Evolutionary conservation across 441 rosid species (phyloP), one percentile per base, ranked within the genome.

Genomic region (Croton laevigatus): DNA sequence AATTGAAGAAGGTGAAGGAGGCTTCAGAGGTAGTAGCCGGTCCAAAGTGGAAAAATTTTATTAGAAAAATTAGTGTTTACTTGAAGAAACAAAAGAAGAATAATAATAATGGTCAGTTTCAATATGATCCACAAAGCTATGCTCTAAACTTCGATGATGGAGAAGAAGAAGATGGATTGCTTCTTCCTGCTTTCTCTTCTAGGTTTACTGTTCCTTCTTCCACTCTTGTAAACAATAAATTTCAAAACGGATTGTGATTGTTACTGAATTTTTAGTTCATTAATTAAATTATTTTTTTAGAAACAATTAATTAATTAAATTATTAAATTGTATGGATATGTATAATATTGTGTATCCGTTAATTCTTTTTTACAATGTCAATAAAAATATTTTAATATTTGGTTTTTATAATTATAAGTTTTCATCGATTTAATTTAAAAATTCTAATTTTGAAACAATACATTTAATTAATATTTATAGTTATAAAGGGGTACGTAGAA

Each of bases 61-160:
- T 84, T 0, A 80, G 89, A 59, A 86, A 76, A 80, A 65, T 80
- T 3, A 74, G 86, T 37, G 79, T 76, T 7, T 75, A 66, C 22
- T 71, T 64, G 70, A 79, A 68, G 57, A 73, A 69, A 17, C 58
- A 52, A 8, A 82, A 55, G 84, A 74, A 59, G 45, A 68, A 49
- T 61, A 69, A 51, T 45, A 72, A 45, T 36, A 53, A 54, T 8
- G 10, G 12, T 19, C 69, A 63, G 71, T 81, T 79, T 59, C 81
- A 82, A 9, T 88, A 88, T 54, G 87, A 84, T 68, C 71, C 89
- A 9, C 66, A 77, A 44, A 84, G 85, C 76, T 87, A 87, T 70
- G 88, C 88, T 8, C 82, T 85, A 14, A 85, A 87, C 72, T 88
- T 88, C 59, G 93, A 86, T 62, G 90, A 84, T 12, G 74, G 85